Conservation (phyloP, 1,284 basidiomycete species). For the Moesziomyces sp. region DNA sequence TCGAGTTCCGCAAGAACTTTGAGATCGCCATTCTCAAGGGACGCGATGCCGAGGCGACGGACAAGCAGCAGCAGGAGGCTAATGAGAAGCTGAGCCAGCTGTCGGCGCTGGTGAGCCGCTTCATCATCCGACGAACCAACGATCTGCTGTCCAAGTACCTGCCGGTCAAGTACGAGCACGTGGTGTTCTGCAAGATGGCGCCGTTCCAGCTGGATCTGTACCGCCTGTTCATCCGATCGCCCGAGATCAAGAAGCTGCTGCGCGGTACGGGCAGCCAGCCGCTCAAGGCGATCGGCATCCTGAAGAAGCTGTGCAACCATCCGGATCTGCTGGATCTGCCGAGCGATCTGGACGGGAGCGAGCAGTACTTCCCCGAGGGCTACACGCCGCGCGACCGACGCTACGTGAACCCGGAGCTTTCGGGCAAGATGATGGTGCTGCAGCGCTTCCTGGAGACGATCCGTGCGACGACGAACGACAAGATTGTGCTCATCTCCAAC, state of each 20-base stretch:
- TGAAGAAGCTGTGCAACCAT: conserved; percentile 98
- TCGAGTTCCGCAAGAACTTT: conserved; percentile 95
- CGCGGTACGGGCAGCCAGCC: conserved; percentile 93
- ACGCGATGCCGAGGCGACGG: conserved; percentile 88
- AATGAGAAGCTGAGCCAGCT: conserved; percentile 94
- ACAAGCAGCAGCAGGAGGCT: conserved; percentile 81
- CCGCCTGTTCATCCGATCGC: conserved; percentile 90
- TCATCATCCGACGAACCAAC: conserved; percentile 97
- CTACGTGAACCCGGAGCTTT: conserved; percentile 56
- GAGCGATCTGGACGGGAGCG: conserved; percentile 85
- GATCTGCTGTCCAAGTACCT: conserved; percentile 97
- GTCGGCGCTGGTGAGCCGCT: conserved; percentile 87
- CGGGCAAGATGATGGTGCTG: conserved; percentile 80
- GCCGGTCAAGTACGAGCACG: conserved; percentile 98
- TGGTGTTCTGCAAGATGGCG: conserved; percentile 93
- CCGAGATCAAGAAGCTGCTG: conserved; percentile 90
- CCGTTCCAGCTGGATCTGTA: conserved; percentile 90
- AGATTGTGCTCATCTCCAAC: conserved; percentile 98
- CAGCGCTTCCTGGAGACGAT: conserved; percentile 72
- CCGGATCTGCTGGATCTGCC: conserved; percentile 91
- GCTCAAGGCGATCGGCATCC: conserved; percentile 93
- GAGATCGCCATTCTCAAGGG: conserved; percentile 94
- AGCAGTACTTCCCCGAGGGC: conserved; percentile 83
- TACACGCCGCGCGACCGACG: conserved; percentile 73
- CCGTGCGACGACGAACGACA: conserved; percentile 74